phyloP scores from a whole-genome alignment of 306 rosid genomes.

The Inga oerstediana region DNA sequence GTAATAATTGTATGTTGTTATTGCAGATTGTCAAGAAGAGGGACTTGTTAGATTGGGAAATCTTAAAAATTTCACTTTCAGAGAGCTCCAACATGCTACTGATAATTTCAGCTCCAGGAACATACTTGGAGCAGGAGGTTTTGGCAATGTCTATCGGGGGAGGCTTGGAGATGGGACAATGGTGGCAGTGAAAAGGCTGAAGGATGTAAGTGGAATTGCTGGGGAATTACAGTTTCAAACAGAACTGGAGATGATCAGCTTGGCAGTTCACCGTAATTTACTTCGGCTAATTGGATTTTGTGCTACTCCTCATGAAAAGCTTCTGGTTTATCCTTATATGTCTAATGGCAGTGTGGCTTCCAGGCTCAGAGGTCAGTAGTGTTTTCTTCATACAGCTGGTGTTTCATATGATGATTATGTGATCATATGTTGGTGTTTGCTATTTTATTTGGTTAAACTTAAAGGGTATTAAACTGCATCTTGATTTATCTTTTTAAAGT shows the following conservation, averaged over 20 bases:
- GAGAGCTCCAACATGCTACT: conserved; percentile 84
- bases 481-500: background rate
- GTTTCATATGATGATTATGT: background rate
- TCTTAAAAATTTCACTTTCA: conserved; percentile 75
- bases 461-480: background rate
- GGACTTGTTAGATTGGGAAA: conserved; percentile 81
- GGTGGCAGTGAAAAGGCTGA: conserved; percentile 95
- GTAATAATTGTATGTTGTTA: conserved; percentile 6
- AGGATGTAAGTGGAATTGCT: conserved; percentile 80
- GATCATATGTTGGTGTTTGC: background rate
- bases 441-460: background rate
- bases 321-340: conserved; percentile 94
- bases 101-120: conserved; percentile 75
- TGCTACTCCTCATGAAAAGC: conserved; percentile 75
- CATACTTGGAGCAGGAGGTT: conserved; percentile 97
- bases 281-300: conserved; percentile 87
- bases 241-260: conserved; percentile 95
- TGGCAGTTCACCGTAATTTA: conserved; percentile 91
- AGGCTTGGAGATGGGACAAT: conserved; percentile 78
- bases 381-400: background rate
- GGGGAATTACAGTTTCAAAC: conserved; percentile 92
- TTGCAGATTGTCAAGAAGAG: conserved; percentile 72
- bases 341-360: conserved; percentile 93
- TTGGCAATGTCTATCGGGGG: conserved; percentile 92
- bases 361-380: conserved; percentile 77